phyloP scores from a whole-genome alignment of 2,329 filamentous ascomycete genomes.

The Cordyceps militaris region DNA sequence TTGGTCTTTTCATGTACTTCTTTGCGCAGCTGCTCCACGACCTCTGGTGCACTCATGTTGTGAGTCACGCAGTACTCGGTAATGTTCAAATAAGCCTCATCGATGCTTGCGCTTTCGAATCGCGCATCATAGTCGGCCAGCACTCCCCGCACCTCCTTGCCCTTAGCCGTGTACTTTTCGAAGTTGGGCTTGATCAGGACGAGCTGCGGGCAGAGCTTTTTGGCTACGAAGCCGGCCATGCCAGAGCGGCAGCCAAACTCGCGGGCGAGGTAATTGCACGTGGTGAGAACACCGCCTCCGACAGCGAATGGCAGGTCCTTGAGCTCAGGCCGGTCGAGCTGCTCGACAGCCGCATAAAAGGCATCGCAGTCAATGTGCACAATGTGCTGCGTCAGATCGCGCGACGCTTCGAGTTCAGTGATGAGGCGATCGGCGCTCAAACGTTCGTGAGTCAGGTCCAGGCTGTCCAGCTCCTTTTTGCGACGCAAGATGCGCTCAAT shows the following conservation, averaged over 20 bases:
- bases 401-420: conserved; percentile 65
- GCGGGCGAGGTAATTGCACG: conserved; percentile 80
- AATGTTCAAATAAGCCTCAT: conserved; percentile 94
- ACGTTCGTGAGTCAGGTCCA: conserved; percentile 66
- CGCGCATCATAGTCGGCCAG: conserved; percentile 80
- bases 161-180: conserved; percentile 85
- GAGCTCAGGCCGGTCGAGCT: conserved; percentile 74
- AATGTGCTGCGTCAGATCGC: conserved; percentile 77
- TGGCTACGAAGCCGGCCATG: conserved; percentile 94
- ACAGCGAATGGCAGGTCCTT: conserved; percentile 86
- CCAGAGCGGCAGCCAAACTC: conserved; percentile 87
- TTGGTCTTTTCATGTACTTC: conserved; percentile 70
- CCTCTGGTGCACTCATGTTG: conserved; percentile 61
- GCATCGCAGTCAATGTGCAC: conserved; percentile 96
- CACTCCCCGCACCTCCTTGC: conserved; percentile 75
- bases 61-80: conserved; percentile 75
- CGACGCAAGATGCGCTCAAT: conserved; percentile 72
- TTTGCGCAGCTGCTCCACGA: conserved; percentile 67
- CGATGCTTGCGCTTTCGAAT: conserved; percentile 90
- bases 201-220: conserved; percentile 83
- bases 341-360: conserved; percentile 85
- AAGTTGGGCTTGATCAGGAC: conserved; percentile 80
- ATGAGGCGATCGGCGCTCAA: conserved; percentile 77
- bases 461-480: conserved; percentile 66
- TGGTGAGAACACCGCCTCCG: conserved; percentile 59